Evolutionary conservation across 805 yeast species (phyloP), one percentile per base, ranked within the genome.

Genomic region (Suhomyces emberorum): DNA sequence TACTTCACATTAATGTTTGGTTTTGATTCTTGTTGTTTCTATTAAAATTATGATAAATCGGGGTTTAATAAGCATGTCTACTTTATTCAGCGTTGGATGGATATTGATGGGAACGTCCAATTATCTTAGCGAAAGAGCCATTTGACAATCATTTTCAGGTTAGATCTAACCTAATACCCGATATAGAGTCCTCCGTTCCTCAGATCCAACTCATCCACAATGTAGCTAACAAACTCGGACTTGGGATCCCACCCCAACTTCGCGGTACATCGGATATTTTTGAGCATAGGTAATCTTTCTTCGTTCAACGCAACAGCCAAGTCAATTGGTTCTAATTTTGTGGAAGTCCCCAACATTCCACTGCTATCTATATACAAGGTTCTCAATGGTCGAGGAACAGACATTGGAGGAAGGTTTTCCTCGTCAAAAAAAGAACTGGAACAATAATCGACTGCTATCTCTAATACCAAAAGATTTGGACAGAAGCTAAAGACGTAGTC

Each of bases 271-370:
- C 82, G 68, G 2, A 93, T 66, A 32, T 73, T 74, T 42, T 72
- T 70, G 53, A 93, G 65, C 26, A 65, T 46, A 0, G 95, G 95
- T 12, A 93, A 59, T 48, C 95, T 65, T 7, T 77, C 81, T 41
- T 89, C 96, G 53, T 77, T 72, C 15, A 89, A 62, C 0, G 97
- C 96, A 31, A 88, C 72, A 0, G 93, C 85, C 39, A 93, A 65
- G 57, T 91, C 97, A 48, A 87, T 83, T 0, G 98, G 96, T 49
- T 86, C 87, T 22, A 93, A 63, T 52, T 87, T 87, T 16, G 81
- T 76, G 2, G 88, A 74, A 39, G 89, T 86, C 2, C 97, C 97
- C 41, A 84, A 61, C 63, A 82, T 77, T 1, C 98, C 97, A 42
- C 95, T 81, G 30, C 95, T 82, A 39, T 86, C 91, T 17, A 93